Evolutionary conservation across 176 grass and related monocot species (phyloP).

Genomic region (Luzula sylvatica): DNA sequence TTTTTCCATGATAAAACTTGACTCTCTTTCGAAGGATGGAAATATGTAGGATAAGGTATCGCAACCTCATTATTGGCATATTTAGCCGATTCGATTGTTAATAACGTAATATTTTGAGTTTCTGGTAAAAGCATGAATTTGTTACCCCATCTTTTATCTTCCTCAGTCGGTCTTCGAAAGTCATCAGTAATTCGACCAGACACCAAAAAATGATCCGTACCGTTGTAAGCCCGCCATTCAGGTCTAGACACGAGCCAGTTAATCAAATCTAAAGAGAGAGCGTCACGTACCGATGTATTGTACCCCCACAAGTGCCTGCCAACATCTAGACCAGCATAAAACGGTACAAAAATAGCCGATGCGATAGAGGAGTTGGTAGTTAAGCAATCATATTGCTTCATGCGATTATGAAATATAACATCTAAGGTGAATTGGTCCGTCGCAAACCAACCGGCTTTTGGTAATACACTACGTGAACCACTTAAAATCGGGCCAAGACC

Average conservation of each 20-base stretch:
- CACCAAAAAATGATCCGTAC: slow-evolving; percentile 41
- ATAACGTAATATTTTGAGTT: slow-evolving; percentile 31
- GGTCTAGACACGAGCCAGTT: slow-evolving; percentile 36
- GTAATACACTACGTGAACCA: background rate
- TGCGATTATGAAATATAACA: too few species aligned
- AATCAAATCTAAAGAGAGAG: slow-evolving; percentile 15
- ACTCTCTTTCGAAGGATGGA: slow-evolving; percentile 30
- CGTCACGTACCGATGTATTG: slow-evolving; percentile 26
- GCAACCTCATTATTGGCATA: slow-evolving; percentile 29
- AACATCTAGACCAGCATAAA: slow-evolving; percentile 43
- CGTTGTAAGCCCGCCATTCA: slow-evolving; percentile 23
- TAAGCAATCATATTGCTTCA: too few species aligned
- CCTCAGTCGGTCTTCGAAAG: slow-evolving; percentile 18
- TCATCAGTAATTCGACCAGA: slow-evolving; percentile 36
- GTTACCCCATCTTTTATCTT: slow-evolving; percentile 27
- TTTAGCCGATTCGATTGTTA: slow-evolving; percentile 36
- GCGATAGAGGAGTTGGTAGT: slow-evolving; percentile 24
- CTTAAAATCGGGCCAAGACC: background rate
- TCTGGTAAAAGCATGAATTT: slow-evolving; percentile 29
- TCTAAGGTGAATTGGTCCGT: slow-evolving; percentile 50
- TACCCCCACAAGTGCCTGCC: slow-evolving; percentile 29
- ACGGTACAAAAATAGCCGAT: slow-evolving; percentile 43
- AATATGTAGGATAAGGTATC: slow-evolving; percentile 48
- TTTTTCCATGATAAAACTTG: slow-evolving; percentile 33
- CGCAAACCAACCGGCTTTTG: too few species aligned